Conservation (phyloP, 768 basidiomycete species). For the Lactifluus piperatus region DNA sequence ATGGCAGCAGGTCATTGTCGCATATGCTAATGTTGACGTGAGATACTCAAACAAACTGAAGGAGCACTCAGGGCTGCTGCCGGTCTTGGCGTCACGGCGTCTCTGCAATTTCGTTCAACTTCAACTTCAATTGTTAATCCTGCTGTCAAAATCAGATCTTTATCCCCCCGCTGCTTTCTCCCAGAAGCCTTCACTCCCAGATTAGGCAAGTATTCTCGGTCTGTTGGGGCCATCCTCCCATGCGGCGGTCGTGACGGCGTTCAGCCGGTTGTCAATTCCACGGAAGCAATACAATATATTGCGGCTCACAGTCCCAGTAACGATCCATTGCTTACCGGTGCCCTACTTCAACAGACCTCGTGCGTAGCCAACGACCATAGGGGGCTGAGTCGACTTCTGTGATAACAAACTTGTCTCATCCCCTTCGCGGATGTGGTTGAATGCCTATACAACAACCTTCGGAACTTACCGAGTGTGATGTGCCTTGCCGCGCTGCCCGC, state of each 20-base stretch:
- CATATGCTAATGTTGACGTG: too few relatives aligned
- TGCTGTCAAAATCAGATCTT: not conserved
- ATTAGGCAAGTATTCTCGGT: not conserved
- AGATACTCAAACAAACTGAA: too few relatives aligned
- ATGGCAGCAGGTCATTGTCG: too few relatives aligned
- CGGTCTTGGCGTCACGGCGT: too few relatives aligned
- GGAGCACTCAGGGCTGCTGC: too few relatives aligned
- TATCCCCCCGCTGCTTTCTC: not conserved
- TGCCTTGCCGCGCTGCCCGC: too few relatives aligned
- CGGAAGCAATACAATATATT: too few relatives aligned
- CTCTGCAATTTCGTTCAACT: too few relatives aligned
- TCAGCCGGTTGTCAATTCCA: too few relatives aligned
- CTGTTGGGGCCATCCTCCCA: not conserved
- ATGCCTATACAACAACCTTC: too few relatives aligned
- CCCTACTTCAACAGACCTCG: conserved; percentile 35
- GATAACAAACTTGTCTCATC: conserved; percentile 21
- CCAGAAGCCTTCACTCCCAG: not conserved
- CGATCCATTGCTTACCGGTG: conserved; percentile 37
- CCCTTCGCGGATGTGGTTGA: too few relatives aligned
- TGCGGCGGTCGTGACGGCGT: not conserved
- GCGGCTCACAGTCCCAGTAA: not conserved
- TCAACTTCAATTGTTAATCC: not conserved
- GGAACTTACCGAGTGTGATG: too few relatives aligned
- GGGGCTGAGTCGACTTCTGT: conserved; percentile 36
- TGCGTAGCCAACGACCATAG: conserved; percentile 57